Evolutionary conservation across 2,329 filamentous ascomycete species (phyloP).

Genomic region (Zasmidium citrigriseum): DNA sequence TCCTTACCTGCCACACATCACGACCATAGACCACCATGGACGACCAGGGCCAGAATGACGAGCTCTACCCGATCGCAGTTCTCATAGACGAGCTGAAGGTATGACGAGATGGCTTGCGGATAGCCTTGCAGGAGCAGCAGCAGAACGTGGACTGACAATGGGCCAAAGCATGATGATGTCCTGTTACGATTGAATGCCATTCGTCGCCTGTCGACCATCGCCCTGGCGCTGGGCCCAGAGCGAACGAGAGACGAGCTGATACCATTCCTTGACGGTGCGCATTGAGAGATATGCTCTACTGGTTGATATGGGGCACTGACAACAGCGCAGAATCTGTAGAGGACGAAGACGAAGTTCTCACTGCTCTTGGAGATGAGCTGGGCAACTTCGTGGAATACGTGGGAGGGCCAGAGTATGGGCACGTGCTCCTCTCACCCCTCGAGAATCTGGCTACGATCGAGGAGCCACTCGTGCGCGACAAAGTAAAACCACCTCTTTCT

Average conservation of each 20-base stretch:
- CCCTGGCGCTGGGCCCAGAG: constrained; percentile 91
- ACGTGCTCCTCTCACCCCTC: constrained; percentile 92
- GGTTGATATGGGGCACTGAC: constrained; percentile 32
- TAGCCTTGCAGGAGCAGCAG: neutral
- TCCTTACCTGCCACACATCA: constrained; percentile 24
- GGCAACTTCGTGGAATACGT: constrained; percentile 98
- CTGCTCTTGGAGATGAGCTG: constrained; percentile 93
- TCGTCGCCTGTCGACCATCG: constrained; percentile 96
- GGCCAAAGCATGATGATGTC: constrained; percentile 87
- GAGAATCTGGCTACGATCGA: constrained; percentile 99
- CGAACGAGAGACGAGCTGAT: constrained; percentile 98
- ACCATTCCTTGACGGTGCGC: constrained; percentile 95
- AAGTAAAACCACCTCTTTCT: constrained; percentile 61
- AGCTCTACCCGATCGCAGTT: constrained; percentile 99
- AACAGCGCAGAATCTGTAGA: constrained; percentile 82
- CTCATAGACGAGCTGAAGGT: constrained; percentile 99
- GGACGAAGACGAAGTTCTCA: constrained; percentile 97
- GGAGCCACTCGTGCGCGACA: constrained; percentile 95
- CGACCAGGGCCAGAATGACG: constrained; percentile 84
- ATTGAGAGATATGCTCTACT: constrained; percentile 6
- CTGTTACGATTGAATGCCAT: constrained; percentile 97
- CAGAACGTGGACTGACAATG: constrained; percentile 11
- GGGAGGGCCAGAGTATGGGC: constrained; percentile 87
- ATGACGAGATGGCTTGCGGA: constrained; percentile 26
- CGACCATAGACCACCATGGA: constrained; percentile 66